Base-by-base conservation (phyloP, 495 filamentous ascomycete genomes). In the Chaetomium tenue region DNA sequence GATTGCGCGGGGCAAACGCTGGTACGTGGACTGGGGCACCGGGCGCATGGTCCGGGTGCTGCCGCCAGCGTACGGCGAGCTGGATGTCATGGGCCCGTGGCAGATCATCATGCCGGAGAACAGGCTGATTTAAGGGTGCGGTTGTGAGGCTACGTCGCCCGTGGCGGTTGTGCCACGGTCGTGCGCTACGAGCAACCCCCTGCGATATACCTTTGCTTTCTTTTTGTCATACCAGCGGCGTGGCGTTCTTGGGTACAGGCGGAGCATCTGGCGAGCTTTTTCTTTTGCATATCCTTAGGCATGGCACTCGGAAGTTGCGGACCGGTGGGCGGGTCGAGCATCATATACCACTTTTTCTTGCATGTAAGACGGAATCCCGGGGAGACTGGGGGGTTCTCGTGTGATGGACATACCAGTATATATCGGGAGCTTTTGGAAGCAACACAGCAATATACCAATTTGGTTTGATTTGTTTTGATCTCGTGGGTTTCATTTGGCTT, bases 21-120 rank as follows among this genome's bases (percentile, higher is more conserved):
- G 79, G 78, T 74, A 73, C 30, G 76, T 82, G 33, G 78, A 83
- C 70, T 83, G 81, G 81, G 69, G 56, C 23, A 79, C 78, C 54
- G 79, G 79, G 5, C 67, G 69, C 44, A 73, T 80, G 74, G 70
- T 76, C 5, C 69, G 77, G 9, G 75, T 78, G 51, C 68, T 76
- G 33, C 79, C 79, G 44, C 71, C 79, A 9, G 70, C 68, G 0
- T 78, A 78, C 37, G 75, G 76, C 48, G 76, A 78, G 60, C 68
- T 72, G 48, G 74, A 76, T 18, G 63, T 75, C 53, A 69, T 70
- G 48, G 74, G 71, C 0, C 71, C 76, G 20, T 78, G 74, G 74
- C 74, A 76, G 70, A 64, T 70, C 54, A 71, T 76, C 46, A 61
- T 60, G 50, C 64, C 72, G 5, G 76, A 76, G 59, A 78, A 78